Evolutionary conservation across 2,329 filamentous ascomycete genomes (phyloP).

Genomic region (Diaporthe helianthi): DNA sequence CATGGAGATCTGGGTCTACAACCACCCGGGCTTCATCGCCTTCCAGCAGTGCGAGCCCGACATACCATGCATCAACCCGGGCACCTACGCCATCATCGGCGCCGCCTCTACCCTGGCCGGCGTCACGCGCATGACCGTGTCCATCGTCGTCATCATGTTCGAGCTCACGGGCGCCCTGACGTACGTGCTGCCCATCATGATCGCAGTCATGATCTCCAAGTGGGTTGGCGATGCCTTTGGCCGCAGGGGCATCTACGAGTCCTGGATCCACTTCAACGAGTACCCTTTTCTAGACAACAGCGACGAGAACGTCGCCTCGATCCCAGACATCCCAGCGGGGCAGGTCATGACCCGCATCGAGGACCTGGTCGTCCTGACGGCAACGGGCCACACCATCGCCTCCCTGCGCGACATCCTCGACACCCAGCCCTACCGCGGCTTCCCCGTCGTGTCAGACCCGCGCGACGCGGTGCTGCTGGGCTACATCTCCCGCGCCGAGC

Average conservation of each 20-base stretch:
- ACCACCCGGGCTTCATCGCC: constrained; percentile 76
- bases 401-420: constrained; percentile 75
- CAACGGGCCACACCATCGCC: constrained; percentile 85
- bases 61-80: constrained; percentile 86
- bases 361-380: constrained; percentile 86
- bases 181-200: constrained; percentile 98
- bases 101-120: constrained; percentile 93
- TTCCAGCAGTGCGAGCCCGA: constrained; percentile 85
- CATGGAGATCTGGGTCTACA: constrained; percentile 85
- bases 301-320: constrained; percentile 65
- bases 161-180: constrained; percentile 95
- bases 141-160: constrained; percentile 99
- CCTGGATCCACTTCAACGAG: constrained; percentile 95
- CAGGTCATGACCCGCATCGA: constrained; percentile 93
- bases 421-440: constrained; percentile 83
- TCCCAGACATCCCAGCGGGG: constrained; percentile 84
- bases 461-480: constrained; percentile 82
- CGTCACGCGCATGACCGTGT: constrained; percentile 95
- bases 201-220: constrained; percentile 96
- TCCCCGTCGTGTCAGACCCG: constrained; percentile 84
- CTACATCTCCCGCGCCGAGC: constrained; percentile 92
- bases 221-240: constrained; percentile 98
- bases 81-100: constrained; percentile 95
- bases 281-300: constrained; percentile 96
- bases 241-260: constrained; percentile 92